These are phyloP conservation scores for Silene noctiflora DNA, from an alignment of 179 eudicot genomes.

Conservation along the genomic window DNA sequence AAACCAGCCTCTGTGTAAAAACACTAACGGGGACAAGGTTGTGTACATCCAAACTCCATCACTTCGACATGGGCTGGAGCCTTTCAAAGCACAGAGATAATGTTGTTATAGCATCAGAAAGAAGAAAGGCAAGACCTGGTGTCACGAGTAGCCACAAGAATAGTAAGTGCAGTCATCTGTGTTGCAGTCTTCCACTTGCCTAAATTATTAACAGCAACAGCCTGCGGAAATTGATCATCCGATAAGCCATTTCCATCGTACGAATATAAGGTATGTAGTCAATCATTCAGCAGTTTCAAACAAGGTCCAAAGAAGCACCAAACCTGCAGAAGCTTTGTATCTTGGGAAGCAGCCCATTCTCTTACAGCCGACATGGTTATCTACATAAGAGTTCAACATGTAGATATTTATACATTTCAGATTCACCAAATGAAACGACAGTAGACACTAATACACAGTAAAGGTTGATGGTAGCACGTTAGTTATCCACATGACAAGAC, in stretches of 20 bases:
- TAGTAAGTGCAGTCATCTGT: conserved; percentile 86
- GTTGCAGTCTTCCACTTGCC: conserved; percentile 99
- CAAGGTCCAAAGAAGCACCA: conserved; percentile 18
- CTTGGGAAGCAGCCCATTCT: conserved; percentile 99
- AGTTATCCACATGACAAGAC: conserved; percentile 1
- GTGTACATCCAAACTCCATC: neutral
- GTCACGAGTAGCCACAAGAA: conserved; percentile 81
- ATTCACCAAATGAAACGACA: neutral
- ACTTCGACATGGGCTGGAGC: neutral
- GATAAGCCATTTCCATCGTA: conserved; percentile 12
- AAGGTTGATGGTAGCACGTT: neutral
- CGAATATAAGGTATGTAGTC: neutral
- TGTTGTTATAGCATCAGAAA: neutral
- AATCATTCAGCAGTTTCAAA: neutral
- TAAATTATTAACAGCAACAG: conserved; percentile 94
- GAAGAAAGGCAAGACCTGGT: conserved; percentile 52
- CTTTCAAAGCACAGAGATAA: neutral
- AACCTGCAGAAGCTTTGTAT: conserved; percentile 82
- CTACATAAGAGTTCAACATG: conserved; percentile 35
- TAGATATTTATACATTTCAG: conserved; percentile 8
- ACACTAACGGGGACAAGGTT: neutral
- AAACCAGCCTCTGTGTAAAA: neutral
- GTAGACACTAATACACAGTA: neutral
- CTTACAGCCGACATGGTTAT: conserved; percentile 99
- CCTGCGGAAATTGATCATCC: conserved; percentile 43